phyloP scores from a whole-genome alignment of 139 green algal genomes.

The Trebouxia sp. region DNA sequence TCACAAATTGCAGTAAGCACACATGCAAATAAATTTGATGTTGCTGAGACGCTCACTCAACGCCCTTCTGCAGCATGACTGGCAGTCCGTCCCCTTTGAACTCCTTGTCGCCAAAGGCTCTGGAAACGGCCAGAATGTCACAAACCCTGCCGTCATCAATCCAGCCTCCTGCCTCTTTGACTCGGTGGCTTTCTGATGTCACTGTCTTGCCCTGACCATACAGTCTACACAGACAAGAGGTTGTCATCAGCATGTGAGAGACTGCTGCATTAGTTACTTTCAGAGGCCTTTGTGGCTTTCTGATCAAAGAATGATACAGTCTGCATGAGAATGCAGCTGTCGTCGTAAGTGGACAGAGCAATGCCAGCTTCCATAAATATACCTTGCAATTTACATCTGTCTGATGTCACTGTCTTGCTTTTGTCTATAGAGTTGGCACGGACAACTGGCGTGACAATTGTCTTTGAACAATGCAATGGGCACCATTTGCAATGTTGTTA shows the following conservation, averaged over 20 bases:
- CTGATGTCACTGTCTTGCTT: too few relatives aligned
- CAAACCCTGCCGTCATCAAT: conserved; percentile 73
- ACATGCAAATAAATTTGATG: not conserved
- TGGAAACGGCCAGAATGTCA: conserved; percentile 74
- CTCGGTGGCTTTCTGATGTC: conserved; percentile 46
- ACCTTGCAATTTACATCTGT: too few relatives aligned
- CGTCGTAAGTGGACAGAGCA: too few relatives aligned
- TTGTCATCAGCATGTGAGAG: not conserved
- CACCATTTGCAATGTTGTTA: too few relatives aligned
- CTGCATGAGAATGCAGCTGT: too few relatives aligned
- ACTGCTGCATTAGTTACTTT: not conserved
- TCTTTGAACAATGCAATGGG: too few relatives aligned
- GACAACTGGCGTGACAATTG: too few relatives aligned
- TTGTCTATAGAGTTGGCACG: too few relatives aligned
- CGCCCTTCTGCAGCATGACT: conserved; percentile 49
- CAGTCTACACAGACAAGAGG: conserved; percentile 40
- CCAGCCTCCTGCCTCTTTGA: conserved; percentile 60
- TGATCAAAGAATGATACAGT: too few relatives aligned
- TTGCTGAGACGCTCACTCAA: conserved; percentile 31
- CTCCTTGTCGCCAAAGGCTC: conserved; percentile 76
- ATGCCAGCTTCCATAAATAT: too few relatives aligned
- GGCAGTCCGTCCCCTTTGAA: conserved; percentile 64
- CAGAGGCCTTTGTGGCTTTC: not conserved
- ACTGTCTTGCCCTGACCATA: conserved; percentile 42
- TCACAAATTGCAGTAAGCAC: too few relatives aligned